phyloP scores from a whole-genome alignment of 2,329 filamentous ascomycete species.

The Colletotrichum siamense region DNA sequence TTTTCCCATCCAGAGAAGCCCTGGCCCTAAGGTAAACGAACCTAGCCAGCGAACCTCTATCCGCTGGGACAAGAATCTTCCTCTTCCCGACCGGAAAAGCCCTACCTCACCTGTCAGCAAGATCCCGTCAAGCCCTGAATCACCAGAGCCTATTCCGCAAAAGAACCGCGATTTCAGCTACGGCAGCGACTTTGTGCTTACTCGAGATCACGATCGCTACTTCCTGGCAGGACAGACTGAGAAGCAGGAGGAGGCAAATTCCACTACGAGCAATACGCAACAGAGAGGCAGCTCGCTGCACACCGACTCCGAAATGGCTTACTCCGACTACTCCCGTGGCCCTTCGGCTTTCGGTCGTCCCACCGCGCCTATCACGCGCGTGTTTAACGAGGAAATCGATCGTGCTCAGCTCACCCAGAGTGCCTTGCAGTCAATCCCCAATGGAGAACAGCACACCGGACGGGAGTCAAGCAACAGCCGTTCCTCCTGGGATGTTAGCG shows the following conservation, averaged over 20 bases:
- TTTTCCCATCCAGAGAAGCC: not conserved
- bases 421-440: not conserved
- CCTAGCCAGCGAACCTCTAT: not conserved
- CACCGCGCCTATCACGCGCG: not conserved
- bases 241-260: not conserved
- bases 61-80: slow-evolving; percentile 8
- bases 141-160: not conserved
- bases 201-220: not conserved
- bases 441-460: not conserved
- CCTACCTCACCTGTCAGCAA: not conserved
- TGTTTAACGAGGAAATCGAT: not conserved
- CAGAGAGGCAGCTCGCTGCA: not conserved
- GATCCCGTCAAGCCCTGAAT: not conserved
- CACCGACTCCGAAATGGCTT: not conserved
- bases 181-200: not conserved
- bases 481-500: slow-evolving; percentile 12
- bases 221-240: not conserved
- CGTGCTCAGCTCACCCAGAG: not conserved
- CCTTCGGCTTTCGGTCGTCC: not conserved
- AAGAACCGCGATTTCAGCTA: not conserved
- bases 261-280: not conserved
- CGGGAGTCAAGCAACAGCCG: slow-evolving; percentile 7
- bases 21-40: not conserved
- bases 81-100: not conserved
- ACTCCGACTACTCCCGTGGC: not conserved